phyloP scores from a whole-genome alignment of 2,329 filamentous ascomycete genomes.

The Aureobasidium sp. region DNA sequence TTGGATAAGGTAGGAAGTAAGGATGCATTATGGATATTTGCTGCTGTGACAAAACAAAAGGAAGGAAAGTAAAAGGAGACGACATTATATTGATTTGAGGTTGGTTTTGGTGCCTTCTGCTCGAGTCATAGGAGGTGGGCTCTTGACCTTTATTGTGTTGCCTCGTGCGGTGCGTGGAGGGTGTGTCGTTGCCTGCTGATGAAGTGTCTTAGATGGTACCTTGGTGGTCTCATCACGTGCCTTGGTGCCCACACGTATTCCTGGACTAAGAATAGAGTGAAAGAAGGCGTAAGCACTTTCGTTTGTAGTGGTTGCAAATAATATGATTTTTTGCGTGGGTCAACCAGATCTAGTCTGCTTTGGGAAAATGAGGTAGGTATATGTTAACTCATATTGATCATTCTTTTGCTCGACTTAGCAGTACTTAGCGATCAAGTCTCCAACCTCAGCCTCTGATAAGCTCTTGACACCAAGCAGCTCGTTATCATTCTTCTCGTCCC shows the following conservation, averaged over 20 bases:
- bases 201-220: neutral
- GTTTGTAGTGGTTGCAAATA: neutral
- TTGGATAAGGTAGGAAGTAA: conserved; percentile 1
- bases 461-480: conserved; percentile 27
- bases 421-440: conserved; percentile 20
- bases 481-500: conserved; percentile 25
- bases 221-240: neutral
- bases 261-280: neutral
- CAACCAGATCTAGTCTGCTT: neutral
- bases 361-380: neutral
- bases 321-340: neutral
- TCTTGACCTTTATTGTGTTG: neutral
- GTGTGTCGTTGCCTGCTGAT: conserved; percentile 1
- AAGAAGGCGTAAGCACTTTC: neutral
- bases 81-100: neutral
- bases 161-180: neutral
- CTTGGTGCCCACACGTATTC: neutral
- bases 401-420: neutral
- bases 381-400: too few species aligned
- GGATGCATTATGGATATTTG: neutral
- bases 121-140: neutral
- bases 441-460: conserved; percentile 21
- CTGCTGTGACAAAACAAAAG: neutral
- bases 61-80: neutral
- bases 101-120: neutral